These are phyloP conservation scores for Scleromitrula shiraiana DNA, from an alignment of 2,329 filamentous ascomycete species.

Conservation along the genomic window DNA sequence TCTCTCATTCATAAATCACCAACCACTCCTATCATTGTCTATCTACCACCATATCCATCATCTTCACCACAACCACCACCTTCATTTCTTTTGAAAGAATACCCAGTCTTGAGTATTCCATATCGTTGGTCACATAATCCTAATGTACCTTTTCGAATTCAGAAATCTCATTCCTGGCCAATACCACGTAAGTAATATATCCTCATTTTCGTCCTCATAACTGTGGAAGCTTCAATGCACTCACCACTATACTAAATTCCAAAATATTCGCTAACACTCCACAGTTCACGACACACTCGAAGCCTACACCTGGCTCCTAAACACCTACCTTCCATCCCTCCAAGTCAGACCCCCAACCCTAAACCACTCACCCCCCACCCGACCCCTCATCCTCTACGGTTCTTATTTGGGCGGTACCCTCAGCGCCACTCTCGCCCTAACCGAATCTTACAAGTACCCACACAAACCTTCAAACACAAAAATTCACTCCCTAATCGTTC, in stretches of 20 bases:
- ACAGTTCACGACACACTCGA: conserved; percentile 49
- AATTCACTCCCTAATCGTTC: conserved; percentile 42
- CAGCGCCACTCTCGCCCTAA: conserved; percentile 49
- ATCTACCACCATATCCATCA: conserved; percentile 44
- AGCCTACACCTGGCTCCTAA: conserved; percentile 36
- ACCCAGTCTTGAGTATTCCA: conserved; percentile 46
- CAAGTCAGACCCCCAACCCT: neutral
- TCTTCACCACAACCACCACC: conserved; percentile 33
- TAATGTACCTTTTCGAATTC: neutral
- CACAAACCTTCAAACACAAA: conserved; percentile 25
- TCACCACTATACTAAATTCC: neutral
- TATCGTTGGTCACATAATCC: conserved; percentile 44
- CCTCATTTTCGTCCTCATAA: neutral
- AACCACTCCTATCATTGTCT: conserved; percentile 42
- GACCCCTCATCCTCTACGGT: conserved; percentile 39
- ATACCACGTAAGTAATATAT: conserved; percentile 5
- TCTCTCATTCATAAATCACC: conserved; percentile 20
- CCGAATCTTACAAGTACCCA: conserved; percentile 41
- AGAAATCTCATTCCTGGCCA: neutral
- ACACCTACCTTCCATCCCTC: conserved; percentile 13
- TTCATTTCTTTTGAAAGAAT: conserved; percentile 20
- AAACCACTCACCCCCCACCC: conserved; percentile 32
- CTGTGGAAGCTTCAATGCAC: neutral
- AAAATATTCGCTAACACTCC: conserved; percentile 26
- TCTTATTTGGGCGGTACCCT: conserved; percentile 51